Conservation (phyloP, 2,329 filamentous ascomycete species). For the Dothistroma septosporum region DNA sequence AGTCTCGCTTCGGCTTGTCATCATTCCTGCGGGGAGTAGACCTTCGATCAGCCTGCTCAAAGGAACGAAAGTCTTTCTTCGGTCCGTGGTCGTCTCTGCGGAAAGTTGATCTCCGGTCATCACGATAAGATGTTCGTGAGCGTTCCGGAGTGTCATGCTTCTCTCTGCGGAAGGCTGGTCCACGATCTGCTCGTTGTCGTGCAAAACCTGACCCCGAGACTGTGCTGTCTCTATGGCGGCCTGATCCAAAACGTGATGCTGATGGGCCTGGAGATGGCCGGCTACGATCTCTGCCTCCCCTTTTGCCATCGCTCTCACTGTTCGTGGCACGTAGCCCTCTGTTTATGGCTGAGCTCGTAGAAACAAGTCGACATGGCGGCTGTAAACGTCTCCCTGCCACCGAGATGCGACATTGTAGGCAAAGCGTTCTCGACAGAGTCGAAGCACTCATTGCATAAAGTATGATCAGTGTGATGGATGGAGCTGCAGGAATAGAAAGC, state of each 20-base stretch:
- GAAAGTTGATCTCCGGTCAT: neutral
- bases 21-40: neutral
- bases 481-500: neutral
- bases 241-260: neutral
- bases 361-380: constrained; percentile 44
- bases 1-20: neutral
- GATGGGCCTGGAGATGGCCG: constrained; percentile 1
- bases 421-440: constrained; percentile 6
- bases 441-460: constrained; percentile 6
- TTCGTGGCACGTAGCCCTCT: constrained; percentile 53
- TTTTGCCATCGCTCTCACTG: constrained; percentile 11
- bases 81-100: neutral
- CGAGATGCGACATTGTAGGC: constrained; percentile 12
- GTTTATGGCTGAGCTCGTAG: constrained; percentile 65
- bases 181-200: neutral
- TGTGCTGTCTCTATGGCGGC: neutral
- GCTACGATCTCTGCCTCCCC: constrained; percentile 17
- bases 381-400: neutral
- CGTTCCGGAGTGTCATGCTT: neutral
- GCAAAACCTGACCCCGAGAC: neutral
- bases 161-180: neutral
- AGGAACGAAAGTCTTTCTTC: neutral
- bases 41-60: neutral
- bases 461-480: neutral
- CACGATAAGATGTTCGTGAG: neutral